phyloP scores from a whole-genome alignment of 169 alveolate genomes.

The Toxoplasma gondii region DNA sequence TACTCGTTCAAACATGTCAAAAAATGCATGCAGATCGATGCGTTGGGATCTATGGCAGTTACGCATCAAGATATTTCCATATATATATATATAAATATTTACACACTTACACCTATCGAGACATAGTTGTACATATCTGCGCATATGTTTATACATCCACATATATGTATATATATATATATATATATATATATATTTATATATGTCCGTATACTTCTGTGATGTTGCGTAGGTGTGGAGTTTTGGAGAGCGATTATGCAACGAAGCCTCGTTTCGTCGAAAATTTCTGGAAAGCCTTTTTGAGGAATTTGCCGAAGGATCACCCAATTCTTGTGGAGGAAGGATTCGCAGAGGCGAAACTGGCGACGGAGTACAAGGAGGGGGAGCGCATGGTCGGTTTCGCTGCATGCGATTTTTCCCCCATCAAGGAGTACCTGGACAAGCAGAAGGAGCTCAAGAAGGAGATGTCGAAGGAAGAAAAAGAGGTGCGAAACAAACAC shows the following conservation, averaged over 20 bases:
- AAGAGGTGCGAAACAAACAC: constrained; percentile 76
- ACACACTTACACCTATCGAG: no score
- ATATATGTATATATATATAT: no score
- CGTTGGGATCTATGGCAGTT: no score
- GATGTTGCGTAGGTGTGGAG: constrained; percentile 30
- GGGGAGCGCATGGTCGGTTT: constrained; percentile 38
- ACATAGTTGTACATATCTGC: no score
- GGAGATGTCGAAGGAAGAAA: constrained; percentile 81
- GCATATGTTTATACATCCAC: no score
- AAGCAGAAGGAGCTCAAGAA: constrained; percentile 81
- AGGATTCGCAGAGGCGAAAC: constrained; percentile 65
- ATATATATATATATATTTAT: no score
- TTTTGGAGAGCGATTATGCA: constrained; percentile 91
- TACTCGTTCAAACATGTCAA: no score
- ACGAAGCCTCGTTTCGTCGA: constrained; percentile 89
- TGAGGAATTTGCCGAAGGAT: constrained; percentile 78
- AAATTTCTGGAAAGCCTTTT: constrained; percentile 91
- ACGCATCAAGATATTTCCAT: no score
- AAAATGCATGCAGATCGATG: no score
- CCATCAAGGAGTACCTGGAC: constrained; percentile 88
- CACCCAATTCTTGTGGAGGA: constrained; percentile 74
- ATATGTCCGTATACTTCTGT: no score
- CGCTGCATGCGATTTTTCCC: constrained; percentile 87
- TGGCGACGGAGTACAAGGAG: constrained; percentile 48
- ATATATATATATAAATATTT: no score